Evolutionary conservation across 257 asterid genomes (phyloP).

Genomic region (Penstemon newberryi): DNA sequence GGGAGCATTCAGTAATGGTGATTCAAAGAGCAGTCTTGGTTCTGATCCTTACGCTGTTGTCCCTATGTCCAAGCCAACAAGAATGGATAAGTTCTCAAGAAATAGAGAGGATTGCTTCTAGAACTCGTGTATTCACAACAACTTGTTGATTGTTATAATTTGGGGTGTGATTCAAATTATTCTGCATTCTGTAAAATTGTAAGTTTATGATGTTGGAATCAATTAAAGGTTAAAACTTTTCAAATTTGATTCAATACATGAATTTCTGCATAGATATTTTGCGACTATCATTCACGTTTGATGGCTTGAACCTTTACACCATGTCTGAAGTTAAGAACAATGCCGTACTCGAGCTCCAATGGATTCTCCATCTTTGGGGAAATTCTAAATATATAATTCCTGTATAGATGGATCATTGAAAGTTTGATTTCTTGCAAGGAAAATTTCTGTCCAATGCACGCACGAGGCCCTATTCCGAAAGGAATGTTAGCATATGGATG

Average conservation of each 20-base stretch:
- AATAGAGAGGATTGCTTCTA: constrained; percentile 36
- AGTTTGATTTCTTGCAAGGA: constrained; percentile 84
- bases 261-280: neutral
- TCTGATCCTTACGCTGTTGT: constrained; percentile 35
- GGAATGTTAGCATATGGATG: constrained; percentile 95
- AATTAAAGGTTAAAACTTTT: constrained; percentile 8
- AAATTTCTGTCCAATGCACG: constrained; percentile 90
- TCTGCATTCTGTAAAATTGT: constrained; percentile 38
- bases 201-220: constrained; percentile 28
- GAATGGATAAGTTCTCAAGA: constrained; percentile 49
- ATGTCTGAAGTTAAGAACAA: constrained; percentile 74
- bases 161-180: constrained; percentile 20
- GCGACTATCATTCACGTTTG: constrained; percentile 45
- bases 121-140: constrained; percentile 43
- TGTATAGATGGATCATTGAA: constrained; percentile 67
- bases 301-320: constrained; percentile 78
- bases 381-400: constrained; percentile 65
- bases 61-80: constrained; percentile 40
- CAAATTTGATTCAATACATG: neutral
- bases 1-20: constrained; percentile 38
- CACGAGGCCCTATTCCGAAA: constrained; percentile 92
- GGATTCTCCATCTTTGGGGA: constrained; percentile 86
- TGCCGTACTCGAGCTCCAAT: constrained; percentile 67
- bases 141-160: constrained; percentile 45
- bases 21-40: constrained; percentile 52